Evolutionary conservation across 495 filamentous ascomycete genomes (phyloP), one percentile per base, ranked within the genome.

Genomic region (Penicillium manginii): DNA sequence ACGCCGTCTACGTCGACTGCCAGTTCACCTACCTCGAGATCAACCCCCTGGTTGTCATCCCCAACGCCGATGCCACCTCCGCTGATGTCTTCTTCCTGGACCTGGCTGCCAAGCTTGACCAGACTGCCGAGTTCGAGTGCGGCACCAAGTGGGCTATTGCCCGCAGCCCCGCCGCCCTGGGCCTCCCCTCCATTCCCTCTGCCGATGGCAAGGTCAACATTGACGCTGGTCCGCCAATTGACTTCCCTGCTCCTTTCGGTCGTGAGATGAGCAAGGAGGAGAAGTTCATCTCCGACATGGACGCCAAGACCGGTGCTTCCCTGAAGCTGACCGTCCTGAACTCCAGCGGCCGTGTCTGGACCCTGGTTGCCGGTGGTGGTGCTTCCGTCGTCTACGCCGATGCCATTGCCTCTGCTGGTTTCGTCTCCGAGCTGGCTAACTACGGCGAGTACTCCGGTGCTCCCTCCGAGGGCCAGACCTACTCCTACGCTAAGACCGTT

Each of bases 21-120:
- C 94, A 99, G 79, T 99, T 99, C 84, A 98, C 94, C 70, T 98
- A 98, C 81, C 92, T 99, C 59, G 94, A 99, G 80, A 99, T 99
- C 84, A 99, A 99, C 84, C 94, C 94, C 53, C 80, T 99, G 58
- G 94, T 99, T 54, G 94, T 97, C 69, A 93, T 99, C 67, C 94
- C 94, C 71, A 99, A 98, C 79, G 87, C 85, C 57, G 86, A 91
- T 64, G 86, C 79, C 59, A 98, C 94, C 70, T 96, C 92, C 52
- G 96, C 94, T 43, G 86, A 96, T 29, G 94, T 99, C 32, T 85
- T 96, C 85, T 99, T 98, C 88, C 86, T 99, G 57, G 94, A 99
- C 81, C 83, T 99, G 69, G 94, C 94, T 59, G 94, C 94, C 68
- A 99, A 99, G 86, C 81, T 99, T 54, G 94, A 99, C 77, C 94